Percentiles rank a stretch among this genome's conserved stretches.
These are phyloP conservation scores for Sarocladiaceae sp. DNA, from an alignment of 2,329 filamentous ascomycete species.

Conservation along the genomic window DNA sequence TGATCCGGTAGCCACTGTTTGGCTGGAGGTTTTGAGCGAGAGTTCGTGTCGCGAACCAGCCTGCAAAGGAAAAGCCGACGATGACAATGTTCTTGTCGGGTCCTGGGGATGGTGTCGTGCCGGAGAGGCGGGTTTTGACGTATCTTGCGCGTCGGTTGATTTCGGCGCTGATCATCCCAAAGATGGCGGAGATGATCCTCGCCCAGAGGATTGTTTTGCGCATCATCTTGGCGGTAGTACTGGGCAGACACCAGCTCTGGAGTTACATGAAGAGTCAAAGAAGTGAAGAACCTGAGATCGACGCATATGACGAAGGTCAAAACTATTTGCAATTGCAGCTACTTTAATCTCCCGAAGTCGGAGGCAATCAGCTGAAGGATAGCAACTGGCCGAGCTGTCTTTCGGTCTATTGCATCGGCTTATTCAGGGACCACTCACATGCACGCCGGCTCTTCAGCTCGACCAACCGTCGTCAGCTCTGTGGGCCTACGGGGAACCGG, in stretches of 20 bases:
- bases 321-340: no score
- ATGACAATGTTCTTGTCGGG: conserved; percentile 43
- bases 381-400: no score
- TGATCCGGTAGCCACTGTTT: conserved; percentile 41
- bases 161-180: conserved; percentile 19
- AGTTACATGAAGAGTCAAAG: no score
- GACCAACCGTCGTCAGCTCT: not conserved
- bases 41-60: conserved; percentile 42
- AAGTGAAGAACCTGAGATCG: no score
- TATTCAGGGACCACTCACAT: not conserved
- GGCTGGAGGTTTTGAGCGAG: conserved; percentile 45
- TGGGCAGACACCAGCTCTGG: no score
- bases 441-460: not conserved
- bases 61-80: conserved; percentile 55
- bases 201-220: conserved; percentile 24
- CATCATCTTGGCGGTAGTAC: conserved; percentile 21
- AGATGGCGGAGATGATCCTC: conserved; percentile 22
- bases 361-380: no score
- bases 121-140: conserved; percentile 11
- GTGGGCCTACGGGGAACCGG: not conserved
- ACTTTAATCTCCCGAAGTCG: not conserved
- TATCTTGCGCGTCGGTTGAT: conserved; percentile 14
- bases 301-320: no score
- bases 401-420: conserved; percentile 4
- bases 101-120: conserved; percentile 19